Evolutionary conservation across 352 stramenopile species (phyloP).

Genomic region (Phytophthora pseudosyringae): DNA sequence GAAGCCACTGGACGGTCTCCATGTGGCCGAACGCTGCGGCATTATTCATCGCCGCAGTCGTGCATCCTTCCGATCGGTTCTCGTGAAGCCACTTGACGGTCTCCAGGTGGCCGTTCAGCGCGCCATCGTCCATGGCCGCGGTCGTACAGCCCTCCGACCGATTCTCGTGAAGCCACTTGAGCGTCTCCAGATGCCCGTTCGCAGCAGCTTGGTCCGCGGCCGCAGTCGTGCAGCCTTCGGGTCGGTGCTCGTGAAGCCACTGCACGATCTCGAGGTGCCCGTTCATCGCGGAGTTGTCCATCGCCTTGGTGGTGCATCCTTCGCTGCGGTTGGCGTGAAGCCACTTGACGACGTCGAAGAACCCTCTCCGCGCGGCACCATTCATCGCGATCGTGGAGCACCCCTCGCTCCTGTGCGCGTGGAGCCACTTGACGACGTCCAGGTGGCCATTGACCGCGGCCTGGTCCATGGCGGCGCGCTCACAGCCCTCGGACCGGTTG

Average conservation of each 20-base stretch:
- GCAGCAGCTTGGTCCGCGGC: slow-evolving; percentile 34
- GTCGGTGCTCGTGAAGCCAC: slow-evolving; percentile 31
- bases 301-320: slow-evolving; percentile 32
- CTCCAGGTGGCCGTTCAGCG: slow-evolving; percentile 21
- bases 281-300: slow-evolving; percentile 41
- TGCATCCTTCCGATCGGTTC: slow-evolving; percentile 24
- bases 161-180: slow-evolving; percentile 61
- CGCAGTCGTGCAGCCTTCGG: slow-evolving; percentile 28
- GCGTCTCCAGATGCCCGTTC: slow-evolving; percentile 52
- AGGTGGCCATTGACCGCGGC: slow-evolving; percentile 35
- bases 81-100: slow-evolving; percentile 21
- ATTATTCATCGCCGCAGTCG: slow-evolving; percentile 24
- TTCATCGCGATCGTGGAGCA: slow-evolving; percentile 38
- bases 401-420: slow-evolving; percentile 21
- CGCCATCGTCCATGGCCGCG: slow-evolving; percentile 28
- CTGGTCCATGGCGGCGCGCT: slow-evolving; percentile 30
- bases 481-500: slow-evolving; percentile 33
- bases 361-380: slow-evolving; percentile 24
- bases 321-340: slow-evolving; percentile 28
- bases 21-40: slow-evolving; percentile 35
- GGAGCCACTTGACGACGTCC: slow-evolving; percentile 34
- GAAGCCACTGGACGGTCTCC: slow-evolving; percentile 38
- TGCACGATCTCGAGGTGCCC: slow-evolving; percentile 35
- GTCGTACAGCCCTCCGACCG: slow-evolving; percentile 33
- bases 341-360: slow-evolving; percentile 33